Evolutionary conservation across 805 yeast species (phyloP).

Genomic region (Starmerella apicola): DNA sequence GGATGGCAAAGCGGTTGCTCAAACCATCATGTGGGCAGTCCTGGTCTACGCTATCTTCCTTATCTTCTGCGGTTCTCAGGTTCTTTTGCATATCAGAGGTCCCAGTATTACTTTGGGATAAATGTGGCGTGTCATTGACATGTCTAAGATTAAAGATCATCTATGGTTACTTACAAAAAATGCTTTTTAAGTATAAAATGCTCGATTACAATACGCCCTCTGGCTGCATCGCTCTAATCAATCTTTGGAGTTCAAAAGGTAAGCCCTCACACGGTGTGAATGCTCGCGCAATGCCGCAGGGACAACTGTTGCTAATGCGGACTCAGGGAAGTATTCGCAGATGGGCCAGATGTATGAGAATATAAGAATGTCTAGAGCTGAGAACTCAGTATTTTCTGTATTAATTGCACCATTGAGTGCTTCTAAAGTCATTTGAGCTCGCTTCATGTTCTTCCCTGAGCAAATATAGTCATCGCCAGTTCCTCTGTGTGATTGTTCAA

Average conservation of each 20-base stretch:
- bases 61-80: conserved; percentile 82
- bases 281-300: conserved; percentile 15
- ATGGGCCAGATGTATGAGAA: conserved; percentile 20
- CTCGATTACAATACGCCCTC: neutral
- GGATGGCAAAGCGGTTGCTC: conserved; percentile 88
- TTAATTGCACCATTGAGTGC: conserved; percentile 6
- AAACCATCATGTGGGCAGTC: conserved; percentile 82
- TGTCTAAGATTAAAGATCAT: too few species aligned
- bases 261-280: conserved; percentile 9
- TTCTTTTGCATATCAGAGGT: conserved; percentile 50
- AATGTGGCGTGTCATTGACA: too few species aligned
- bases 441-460: conserved; percentile 3
- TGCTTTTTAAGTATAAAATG: neutral
- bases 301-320: conserved; percentile 17
- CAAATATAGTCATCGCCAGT: conserved; percentile 12
- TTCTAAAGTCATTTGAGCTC: conserved; percentile 9
- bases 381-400: neutral
- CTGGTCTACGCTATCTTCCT: conserved; percentile 68
- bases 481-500: neutral
- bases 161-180: too few species aligned
- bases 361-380: conserved; percentile 18
- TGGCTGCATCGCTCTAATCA: neutral
- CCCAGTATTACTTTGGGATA: conserved; percentile 44
- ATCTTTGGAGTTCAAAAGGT: neutral
- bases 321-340: conserved; percentile 11